Percentiles rank a stretch among this genome's conserved stretches.
Evolutionary conservation across 2,329 filamentous ascomycete genomes (phyloP).

Genomic region (Rhynchosporium secalis): DNA sequence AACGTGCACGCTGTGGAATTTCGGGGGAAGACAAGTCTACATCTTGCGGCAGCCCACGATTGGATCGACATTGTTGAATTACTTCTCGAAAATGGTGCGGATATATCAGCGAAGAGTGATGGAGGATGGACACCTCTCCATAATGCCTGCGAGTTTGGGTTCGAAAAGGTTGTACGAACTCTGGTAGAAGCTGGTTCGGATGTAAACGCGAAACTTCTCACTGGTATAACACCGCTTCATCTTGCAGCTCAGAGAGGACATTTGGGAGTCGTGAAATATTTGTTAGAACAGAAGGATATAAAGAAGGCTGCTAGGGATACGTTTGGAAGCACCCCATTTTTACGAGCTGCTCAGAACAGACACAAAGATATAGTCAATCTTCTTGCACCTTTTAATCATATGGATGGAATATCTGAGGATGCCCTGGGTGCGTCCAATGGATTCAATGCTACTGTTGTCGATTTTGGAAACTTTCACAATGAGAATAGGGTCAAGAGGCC

Average conservation of each 20-base stretch:
- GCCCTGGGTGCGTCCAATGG: slow-evolving; percentile 34
- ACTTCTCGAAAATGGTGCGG: slow-evolving; percentile 28
- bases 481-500: slow-evolving; percentile 29
- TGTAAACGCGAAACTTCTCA: slow-evolving; percentile 33
- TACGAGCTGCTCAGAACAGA: slow-evolving; percentile 32
- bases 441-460: slow-evolving; percentile 33
- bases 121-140: slow-evolving; percentile 34
- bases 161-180: slow-evolving; percentile 29
- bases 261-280: slow-evolving; percentile 27
- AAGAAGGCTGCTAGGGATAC: slow-evolving; percentile 30
- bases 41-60: slow-evolving; percentile 28
- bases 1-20: slow-evolving; percentile 30
- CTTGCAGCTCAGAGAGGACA: slow-evolving; percentile 32
- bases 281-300: slow-evolving; percentile 27
- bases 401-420: slow-evolving; percentile 31
- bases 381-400: slow-evolving; percentile 31
- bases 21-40: slow-evolving; percentile 32
- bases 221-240: slow-evolving; percentile 33
- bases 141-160: slow-evolving; percentile 31
- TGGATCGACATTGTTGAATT: slow-evolving; percentile 33
- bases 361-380: slow-evolving; percentile 32
- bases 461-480: slow-evolving; percentile 34
- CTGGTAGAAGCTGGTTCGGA: slow-evolving; percentile 29
- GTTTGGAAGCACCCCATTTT: slow-evolving; percentile 35
- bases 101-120: slow-evolving; percentile 26